phyloP scores from a whole-genome alignment of 495 filamentous ascomycete genomes.

The Amphirosellinia nigrospora region DNA sequence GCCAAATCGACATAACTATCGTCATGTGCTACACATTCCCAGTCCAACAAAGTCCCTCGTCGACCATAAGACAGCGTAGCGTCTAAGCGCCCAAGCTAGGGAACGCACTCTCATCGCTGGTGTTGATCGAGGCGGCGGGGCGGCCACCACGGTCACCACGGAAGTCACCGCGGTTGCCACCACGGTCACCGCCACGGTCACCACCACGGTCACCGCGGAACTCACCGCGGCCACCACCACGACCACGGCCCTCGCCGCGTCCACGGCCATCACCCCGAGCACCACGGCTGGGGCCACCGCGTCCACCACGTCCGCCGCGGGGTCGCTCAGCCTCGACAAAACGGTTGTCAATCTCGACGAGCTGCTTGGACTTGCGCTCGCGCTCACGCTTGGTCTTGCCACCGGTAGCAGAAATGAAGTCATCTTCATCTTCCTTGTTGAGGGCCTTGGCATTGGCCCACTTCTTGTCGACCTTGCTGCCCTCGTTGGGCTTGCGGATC shows the following conservation, averaged over 20 bases:
- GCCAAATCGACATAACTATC: conserved; percentile 29
- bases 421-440: conserved; percentile 71
- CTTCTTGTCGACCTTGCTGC: conserved; percentile 83
- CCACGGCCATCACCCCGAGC: conserved; percentile 54
- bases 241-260: conserved; percentile 52
- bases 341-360: conserved; percentile 83
- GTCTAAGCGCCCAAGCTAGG: conserved; percentile 68
- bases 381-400: conserved; percentile 87
- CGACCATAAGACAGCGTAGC: background rate
- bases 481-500: conserved; percentile 89
- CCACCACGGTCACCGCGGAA: conserved; percentile 55
- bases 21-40: background rate
- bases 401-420: conserved; percentile 74
- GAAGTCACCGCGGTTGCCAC: conserved; percentile 57
- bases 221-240: conserved; percentile 54
- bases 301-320: conserved; percentile 59
- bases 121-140: conserved; percentile 59
- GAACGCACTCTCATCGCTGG: conserved; percentile 72
- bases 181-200: conserved; percentile 56
- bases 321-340: conserved; percentile 70
- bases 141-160: conserved; percentile 49
- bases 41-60: conserved; percentile 15
- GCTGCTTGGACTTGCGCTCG: conserved; percentile 90
- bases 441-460: conserved; percentile 86
- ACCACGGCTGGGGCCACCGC: conserved; percentile 56